Evolutionary conservation across 2,329 filamentous ascomycete species (phyloP).

Genomic region (Acarospora socialis): DNA sequence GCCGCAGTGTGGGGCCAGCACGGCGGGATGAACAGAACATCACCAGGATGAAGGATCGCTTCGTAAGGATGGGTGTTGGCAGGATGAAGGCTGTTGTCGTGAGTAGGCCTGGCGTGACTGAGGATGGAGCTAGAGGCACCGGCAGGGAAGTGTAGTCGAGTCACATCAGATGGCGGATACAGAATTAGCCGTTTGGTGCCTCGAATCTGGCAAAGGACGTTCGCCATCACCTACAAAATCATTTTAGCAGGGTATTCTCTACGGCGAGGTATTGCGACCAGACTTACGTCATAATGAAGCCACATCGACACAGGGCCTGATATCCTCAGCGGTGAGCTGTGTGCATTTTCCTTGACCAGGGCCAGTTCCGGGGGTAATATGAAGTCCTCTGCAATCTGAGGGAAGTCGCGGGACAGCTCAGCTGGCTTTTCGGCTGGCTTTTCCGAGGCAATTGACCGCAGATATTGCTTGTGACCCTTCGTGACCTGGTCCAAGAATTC

Average conservation of each 20-base stretch:
- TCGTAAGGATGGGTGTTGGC: conserved; percentile 48
- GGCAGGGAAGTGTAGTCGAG: conserved; percentile 53
- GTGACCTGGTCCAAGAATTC: conserved; percentile 49
- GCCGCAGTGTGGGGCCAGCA: conserved; percentile 71
- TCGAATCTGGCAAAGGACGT: conserved; percentile 65
- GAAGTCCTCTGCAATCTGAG: conserved; percentile 55
- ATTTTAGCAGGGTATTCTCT: background rate
- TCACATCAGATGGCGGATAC: conserved; percentile 65
- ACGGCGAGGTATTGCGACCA: background rate
- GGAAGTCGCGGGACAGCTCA: conserved; percentile 58
- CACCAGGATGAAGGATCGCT: conserved; percentile 52
- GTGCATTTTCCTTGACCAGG: conserved; percentile 45
- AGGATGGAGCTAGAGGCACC: conserved; percentile 69
- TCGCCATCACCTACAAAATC: conserved; percentile 57
- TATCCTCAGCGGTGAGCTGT: conserved; percentile 67
- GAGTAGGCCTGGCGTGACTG: conserved; percentile 46
- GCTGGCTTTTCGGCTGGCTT: conserved; percentile 57
- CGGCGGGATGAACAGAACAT: conserved; percentile 66
- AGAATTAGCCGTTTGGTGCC: conserved; percentile 61
- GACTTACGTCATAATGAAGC: conserved; percentile 68
- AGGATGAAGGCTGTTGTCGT: conserved; percentile 23
- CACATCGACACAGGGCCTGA: conserved; percentile 74
- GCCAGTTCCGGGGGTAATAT: conserved; percentile 47
- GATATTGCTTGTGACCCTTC: conserved; percentile 51
- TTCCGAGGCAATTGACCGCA: conserved; percentile 60